A percentile compares a stretch with the other conserved stretches of the same genome.
Conservation (phyloP, 169 alveolate species). For the Eimeria maxima region DNA sequence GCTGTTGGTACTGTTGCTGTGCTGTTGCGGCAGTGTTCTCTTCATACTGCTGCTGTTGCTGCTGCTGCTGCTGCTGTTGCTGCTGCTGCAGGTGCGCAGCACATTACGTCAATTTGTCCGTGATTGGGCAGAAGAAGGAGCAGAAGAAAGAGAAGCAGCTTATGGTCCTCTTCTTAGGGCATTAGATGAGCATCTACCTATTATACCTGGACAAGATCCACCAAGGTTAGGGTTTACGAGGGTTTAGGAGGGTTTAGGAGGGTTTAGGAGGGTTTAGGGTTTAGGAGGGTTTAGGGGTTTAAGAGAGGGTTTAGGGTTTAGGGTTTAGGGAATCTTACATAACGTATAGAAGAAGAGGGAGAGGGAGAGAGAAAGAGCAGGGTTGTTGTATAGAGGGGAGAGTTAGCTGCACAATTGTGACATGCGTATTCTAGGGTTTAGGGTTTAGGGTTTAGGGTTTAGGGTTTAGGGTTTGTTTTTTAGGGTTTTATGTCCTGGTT, state of each 20-base stretch:
- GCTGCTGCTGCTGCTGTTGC: slow-evolving; percentile 37
- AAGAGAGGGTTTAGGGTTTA: slow-evolving; percentile 78
- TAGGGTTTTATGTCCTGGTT: slow-evolving; percentile 97
- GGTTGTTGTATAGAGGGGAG: slow-evolving; percentile 76
- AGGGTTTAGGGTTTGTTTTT: slow-evolving; percentile 58
- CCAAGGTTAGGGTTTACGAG: slow-evolving; percentile 47
- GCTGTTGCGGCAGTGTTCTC: slow-evolving; percentile 1
- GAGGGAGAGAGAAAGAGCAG: no score
- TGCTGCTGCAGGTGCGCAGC: slow-evolving; percentile 91
- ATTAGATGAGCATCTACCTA: slow-evolving; percentile 91
- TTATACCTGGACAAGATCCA: not conserved
- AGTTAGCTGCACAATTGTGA: slow-evolving; percentile 19
- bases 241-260: no score
- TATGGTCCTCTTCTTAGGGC: slow-evolving; percentile 96
- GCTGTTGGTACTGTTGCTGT: not conserved
- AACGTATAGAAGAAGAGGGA: no score
- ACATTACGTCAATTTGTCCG: slow-evolving; percentile 97
- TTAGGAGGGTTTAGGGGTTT: no score
- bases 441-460: slow-evolving; percentile 73
- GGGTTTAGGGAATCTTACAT: slow-evolving; percentile 89
- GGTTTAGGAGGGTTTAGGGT: no score
- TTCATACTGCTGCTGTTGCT: slow-evolving; percentile 2
- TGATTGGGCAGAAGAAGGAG: slow-evolving; percentile 98
- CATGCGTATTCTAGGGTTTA: slow-evolving; percentile 88
- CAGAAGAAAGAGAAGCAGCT: slow-evolving; percentile 96